Evolutionary conservation across 148 eudicot genomes (phyloP), one percentile per base, ranked within the genome.

Genomic region (Amaranthus palmeri): DNA sequence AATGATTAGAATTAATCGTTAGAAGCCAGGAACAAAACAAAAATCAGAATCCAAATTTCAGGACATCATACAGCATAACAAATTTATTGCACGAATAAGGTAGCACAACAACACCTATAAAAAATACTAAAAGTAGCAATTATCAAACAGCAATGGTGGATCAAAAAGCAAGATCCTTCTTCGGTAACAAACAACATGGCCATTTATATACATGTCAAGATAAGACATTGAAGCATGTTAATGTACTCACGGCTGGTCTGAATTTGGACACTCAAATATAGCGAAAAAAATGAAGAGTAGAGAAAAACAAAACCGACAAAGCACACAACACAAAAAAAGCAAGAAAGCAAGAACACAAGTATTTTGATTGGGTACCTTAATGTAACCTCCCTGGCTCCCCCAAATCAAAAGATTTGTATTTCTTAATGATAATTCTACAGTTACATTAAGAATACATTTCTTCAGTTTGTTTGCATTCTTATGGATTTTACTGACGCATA

Each of bases 1-100:
- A 73, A 45, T 53, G 53, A 45, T 15, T 41, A 18, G 25, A 71
- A 80, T 67, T 55, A 52, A 48, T 67, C 17, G 18, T 72, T 2
- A 58, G 58, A 72, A 25, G 47, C n/a, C 53, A 63, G 7, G 25
- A 44, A 63, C 36, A n/a, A 48, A 14, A 65, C 15, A 56, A 47
- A 48, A 13, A 3, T 25, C 47, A 53, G 18, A 52, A 12, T 42
- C 4, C 65, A 48, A 3, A 12, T 7, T 4, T 41, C 46, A 67
- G 40, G 42, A 54, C 57, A 54, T 64, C 15, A 56, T 69, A 43
- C 45, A 42, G 12, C 67, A 62, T 48, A 12, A 8, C 17, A 62
- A 4, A 62, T 25, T 41, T 51, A 10, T 14, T 8, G 8, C 40
- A 52, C 6, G 12, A 7, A 61, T 14, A 49, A 18, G 8, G 51